Evolutionary conservation across 192 early-diverging fungal genomes (phyloP), one percentile per base, ranked within the genome.

Genomic region (Funneliformis geosporum): DNA sequence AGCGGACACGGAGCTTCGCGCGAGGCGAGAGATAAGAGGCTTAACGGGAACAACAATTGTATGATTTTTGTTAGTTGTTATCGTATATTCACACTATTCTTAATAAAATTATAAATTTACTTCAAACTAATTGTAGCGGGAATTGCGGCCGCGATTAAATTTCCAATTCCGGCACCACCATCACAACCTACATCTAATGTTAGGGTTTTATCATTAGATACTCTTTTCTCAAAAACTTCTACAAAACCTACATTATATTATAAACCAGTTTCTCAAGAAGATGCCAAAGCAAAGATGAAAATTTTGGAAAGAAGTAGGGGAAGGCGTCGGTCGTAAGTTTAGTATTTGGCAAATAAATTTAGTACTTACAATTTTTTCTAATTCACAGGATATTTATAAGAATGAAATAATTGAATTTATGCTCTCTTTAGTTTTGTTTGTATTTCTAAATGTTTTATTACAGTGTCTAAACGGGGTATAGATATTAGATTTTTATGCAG

Each of bases 241-340:
- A 23, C 75, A 23, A 76, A 25, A 18, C 75, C 75, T 43, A 21
- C 38, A 14, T 42, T 76, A 76, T 76, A 62, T 65, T 76, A 62
- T 38, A 76, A 76, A 64, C 7, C 38, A 62, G 55, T 76, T 12
- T 33, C 75, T 23, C 75, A 47, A 23, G 75, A 76, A 40, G 75
- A 60, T 38, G 75, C 75, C 9, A 38, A 76, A 43, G 60, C 61
- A 16, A 61, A 39, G 33, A 64, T 76, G 60, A 59, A 39, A 62
- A 64, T 39, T 40, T 64, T 64, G 75, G 75, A 47, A 44, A 76
- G 42, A 60, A 76, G 50, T 23, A 76, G 75, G 46, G 42, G 73
- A 75, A 40, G 39, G 28, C 25, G 33, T 66, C 25, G 64, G 64
- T 33, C 64, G 33, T 66, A 66, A 33, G 64, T 66, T 18, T 66